phyloP scores from a whole-genome alignment of 1,284 basidiomycete genomes.

The Rhodotorula sp. region DNA sequence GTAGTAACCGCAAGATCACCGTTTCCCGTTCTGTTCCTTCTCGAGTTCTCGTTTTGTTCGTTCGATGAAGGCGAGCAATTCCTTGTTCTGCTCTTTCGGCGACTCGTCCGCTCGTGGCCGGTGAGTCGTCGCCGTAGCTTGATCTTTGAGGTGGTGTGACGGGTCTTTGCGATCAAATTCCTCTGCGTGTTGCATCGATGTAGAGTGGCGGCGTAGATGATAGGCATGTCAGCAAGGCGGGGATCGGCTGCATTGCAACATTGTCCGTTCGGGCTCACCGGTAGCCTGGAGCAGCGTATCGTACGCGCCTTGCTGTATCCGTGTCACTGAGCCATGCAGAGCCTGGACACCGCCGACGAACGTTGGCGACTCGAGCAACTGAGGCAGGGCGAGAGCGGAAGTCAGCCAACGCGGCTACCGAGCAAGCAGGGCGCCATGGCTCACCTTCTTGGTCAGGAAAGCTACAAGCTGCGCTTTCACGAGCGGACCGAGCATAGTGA shows the following conservation, averaged over 20 bases:
- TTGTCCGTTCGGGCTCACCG: not conserved
- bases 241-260: not conserved
- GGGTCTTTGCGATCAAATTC: constrained; percentile 16
- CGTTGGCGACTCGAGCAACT: constrained; percentile 17
- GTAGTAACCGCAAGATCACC: not conserved
- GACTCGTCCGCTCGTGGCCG: constrained; percentile 19
- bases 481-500: constrained; percentile 29
- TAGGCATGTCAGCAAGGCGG: not conserved
- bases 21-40: not conserved
- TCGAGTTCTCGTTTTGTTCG: constrained; percentile 15
- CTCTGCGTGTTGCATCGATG: constrained; percentile 1
- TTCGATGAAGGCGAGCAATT: constrained; percentile 19
- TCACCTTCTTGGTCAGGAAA: constrained; percentile 29
- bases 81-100: constrained; percentile 22
- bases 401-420: too few relatives aligned
- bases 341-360: constrained; percentile 17
- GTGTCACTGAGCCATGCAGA: constrained; percentile 15
- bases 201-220: not conserved
- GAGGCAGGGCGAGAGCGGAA: not conserved
- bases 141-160: constrained; percentile 12
- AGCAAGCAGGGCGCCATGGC: not conserved
- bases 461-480: constrained; percentile 33
- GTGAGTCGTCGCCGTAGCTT: constrained; percentile 4
- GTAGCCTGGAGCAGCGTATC: constrained; percentile 23
- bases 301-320: constrained; percentile 23